A percentile compares a stretch with the other conserved stretches of the same genome.
Conservation (phyloP, 345 rosid species). For the Erodium maritimum region DNA sequence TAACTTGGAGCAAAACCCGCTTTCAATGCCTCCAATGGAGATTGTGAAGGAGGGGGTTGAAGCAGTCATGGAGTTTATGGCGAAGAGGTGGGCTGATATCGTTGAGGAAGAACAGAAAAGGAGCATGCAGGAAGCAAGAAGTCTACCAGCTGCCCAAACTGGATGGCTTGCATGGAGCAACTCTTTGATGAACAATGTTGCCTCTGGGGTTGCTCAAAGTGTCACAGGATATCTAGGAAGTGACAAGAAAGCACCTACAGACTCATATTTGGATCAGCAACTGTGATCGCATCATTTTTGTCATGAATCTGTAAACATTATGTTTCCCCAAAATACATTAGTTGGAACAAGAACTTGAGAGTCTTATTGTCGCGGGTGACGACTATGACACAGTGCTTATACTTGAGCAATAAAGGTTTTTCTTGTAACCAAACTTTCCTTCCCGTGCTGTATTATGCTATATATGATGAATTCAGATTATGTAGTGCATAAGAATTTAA, state of each 20-base stretch:
- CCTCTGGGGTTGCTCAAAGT: slow-evolving; percentile 29
- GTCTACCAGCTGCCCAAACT: slow-evolving; percentile 33
- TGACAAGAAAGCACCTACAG: slow-evolving; percentile 22
- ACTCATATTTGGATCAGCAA: slow-evolving; percentile 46
- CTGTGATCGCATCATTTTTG: slow-evolving; percentile 17
- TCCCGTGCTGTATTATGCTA: background rate
- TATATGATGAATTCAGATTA: background rate
- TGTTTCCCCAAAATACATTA: background rate
- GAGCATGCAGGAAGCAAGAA: slow-evolving; percentile 39
- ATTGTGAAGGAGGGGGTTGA: slow-evolving; percentile 57
- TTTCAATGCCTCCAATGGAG: slow-evolving; percentile 50
- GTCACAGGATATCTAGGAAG: slow-evolving; percentile 26
- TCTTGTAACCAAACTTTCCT: background rate
- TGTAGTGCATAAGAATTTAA: background rate
- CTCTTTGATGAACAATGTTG: slow-evolving; percentile 45
- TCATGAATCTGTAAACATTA: background rate
- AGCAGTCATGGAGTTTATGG: slow-evolving; percentile 64
- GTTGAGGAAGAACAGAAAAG: slow-evolving; percentile 52
- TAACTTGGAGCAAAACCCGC: slow-evolving; percentile 83
- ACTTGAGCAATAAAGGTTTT: background rate
- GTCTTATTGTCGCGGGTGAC: background rate
- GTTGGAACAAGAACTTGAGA: background rate
- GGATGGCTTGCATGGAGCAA: slow-evolving; percentile 74
- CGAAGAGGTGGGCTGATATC: slow-evolving; percentile 55
- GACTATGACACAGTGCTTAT: background rate